Evolutionary conservation across 306 rosid genomes (phyloP).

Genomic region (Mimosa pudica): DNA sequence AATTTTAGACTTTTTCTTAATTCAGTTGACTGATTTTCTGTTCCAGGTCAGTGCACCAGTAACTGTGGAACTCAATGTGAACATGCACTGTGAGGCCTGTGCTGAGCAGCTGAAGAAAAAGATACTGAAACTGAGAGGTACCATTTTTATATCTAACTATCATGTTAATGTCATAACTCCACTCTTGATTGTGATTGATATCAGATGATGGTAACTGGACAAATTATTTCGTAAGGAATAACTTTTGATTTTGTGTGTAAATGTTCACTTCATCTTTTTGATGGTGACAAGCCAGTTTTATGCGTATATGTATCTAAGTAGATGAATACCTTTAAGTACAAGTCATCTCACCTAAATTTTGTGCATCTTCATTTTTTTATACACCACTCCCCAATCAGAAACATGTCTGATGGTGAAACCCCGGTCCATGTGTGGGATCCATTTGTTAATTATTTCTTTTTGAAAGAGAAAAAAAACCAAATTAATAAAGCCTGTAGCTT

Average conservation of each 20-base stretch:
- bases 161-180: conserved; percentile 25
- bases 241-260: conserved; percentile 10
- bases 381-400: conserved; percentile 26
- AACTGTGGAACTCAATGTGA: conserved; percentile 82
- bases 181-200: conserved; percentile 28
- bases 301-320: conserved; percentile 5
- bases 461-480: background rate
- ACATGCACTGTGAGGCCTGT: conserved; percentile 98
- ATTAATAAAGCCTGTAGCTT: background rate
- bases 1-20: conserved; percentile 11
- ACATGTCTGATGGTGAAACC: conserved; percentile 18
- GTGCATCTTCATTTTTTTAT: conserved; percentile 4
- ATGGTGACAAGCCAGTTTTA: conserved; percentile 36
- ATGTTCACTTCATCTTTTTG: conserved; percentile 17
- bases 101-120: conserved; percentile 85
- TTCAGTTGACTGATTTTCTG: conserved; percentile 8
- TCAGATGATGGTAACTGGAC: conserved; percentile 24
- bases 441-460: background rate
- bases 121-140: conserved; percentile 96
- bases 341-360: conserved; percentile 30
- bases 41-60: conserved; percentile 66
- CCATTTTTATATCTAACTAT: background rate
- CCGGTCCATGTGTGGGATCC: conserved; percentile 1
- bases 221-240: conserved; percentile 32
- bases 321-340: conserved; percentile 31